Evolutionary conservation across 2,329 filamentous ascomycete species (phyloP), one percentile per base, ranked within the genome.

Genomic region (Botrytis pseudocinerea): DNA sequence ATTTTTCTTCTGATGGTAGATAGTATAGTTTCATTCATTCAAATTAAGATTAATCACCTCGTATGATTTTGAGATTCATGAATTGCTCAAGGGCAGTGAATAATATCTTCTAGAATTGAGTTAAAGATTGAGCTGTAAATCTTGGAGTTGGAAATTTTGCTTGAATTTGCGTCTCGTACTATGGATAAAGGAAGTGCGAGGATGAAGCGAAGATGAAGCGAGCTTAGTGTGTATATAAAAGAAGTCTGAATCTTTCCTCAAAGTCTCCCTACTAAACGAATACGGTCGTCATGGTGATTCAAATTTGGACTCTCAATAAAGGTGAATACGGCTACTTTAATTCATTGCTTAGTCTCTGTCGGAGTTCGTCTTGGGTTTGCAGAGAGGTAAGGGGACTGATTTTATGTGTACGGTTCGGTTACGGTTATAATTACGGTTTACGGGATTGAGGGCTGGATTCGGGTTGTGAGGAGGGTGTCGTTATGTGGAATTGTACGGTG

Each of bases 111-210:
- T 7, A 18, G n/a, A 28, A 18, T 18, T 28, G 14, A 57, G 6
- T 28, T 2, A 0, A 18, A 28, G n/a, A 57, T 57, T 9, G 14
- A 57, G 51, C n/a, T 18, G 1, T 57, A 28, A 1, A 18, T 28
- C 0, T 18, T 28, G 14, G 6, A 3, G 3, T 8, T 8, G 2
- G 2, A 54, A n/a, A 9, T 54, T 18, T 4, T 2, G 28, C 14
- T 54, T 8, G 51, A 28, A 14, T 54, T 54, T 54, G n/a, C n/a
- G 14, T 54, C n/a, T 28, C 14, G 51, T 4, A 28, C 12, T 1
- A 28, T 8, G 3, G 38, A 38, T 38, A 38, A 38, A 38, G 38
- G 12, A n/a, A 54, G 25, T n/a, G 48, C 12, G 0, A 7, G 2
- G 5, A 16, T 54, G 10, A n/a, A n/a, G 48, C 12, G 0, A 7